Base-by-base conservation (phyloP, 2,329 filamentous ascomycete species). In the Cordyceps pruinosa region DNA sequence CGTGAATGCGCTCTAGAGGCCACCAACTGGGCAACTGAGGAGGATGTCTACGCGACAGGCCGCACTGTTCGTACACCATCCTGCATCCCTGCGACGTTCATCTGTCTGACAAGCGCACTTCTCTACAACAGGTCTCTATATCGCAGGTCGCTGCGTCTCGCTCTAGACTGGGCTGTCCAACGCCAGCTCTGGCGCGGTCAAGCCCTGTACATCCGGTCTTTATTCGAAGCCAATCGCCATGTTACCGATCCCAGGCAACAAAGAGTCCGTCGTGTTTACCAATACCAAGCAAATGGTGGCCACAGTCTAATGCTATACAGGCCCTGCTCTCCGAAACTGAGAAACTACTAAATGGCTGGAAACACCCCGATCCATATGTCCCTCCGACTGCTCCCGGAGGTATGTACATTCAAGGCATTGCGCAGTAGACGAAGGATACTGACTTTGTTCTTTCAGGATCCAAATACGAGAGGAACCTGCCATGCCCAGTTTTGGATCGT, bases 101-200 rank as follows among this genome's bases (percentile, higher is more conserved):
- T 48, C 21, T 48, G 19, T 21, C 53, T 48, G n/a, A 56, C 34
- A 30, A 23, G 9, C 25, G 6, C 15, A 4, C 9, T 48, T 26
- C n/a, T 48, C 19, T n/a, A 42, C 23, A 21, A 7, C 60, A 87
- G 84, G 64, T 86, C 84, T 42, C 87, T 99, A 60, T 99, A 99
- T 75, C 87, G 93, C 69, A 90, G 91, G 65, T 91, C 91, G 26
- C 75, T 99, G 70, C 97, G 97, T 81, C 85, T 97, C 63, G 83
- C 94, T 42, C 85, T 97, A 63, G 91, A 97, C 77, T 99, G 94
- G 94, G 85, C 90, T 58, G 91, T 97, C 61, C 89, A 97, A 71
- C 84, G 94, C 64, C 85, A 93, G 67, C 76, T 97, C 60, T 99
- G 94, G 93, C 88, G 94, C 66, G 92, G 93, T 61, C 94, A 97